Percentiles rank a stretch among this genome's conserved stretches.
These are phyloP conservation scores for Aspergillus brunneoviolaceus DNA, from an alignment of 2,329 filamentous ascomycete genomes.

Conservation along the genomic window DNA sequence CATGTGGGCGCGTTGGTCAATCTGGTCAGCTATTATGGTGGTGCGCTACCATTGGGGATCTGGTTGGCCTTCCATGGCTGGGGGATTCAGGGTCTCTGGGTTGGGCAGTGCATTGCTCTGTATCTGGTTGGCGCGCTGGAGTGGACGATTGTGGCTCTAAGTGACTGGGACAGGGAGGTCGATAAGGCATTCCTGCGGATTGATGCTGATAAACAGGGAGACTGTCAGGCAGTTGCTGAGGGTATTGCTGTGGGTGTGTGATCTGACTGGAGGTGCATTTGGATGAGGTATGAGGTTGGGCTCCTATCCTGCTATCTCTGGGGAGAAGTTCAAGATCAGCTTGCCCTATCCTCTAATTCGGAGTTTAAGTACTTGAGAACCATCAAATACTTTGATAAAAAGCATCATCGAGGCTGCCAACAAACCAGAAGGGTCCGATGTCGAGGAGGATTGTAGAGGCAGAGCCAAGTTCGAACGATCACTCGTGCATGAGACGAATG, in stretches of 20 bases:
- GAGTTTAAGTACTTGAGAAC: too few relatives aligned
- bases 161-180: constrained; percentile 75
- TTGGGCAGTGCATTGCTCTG: constrained; percentile 77
- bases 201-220: constrained; percentile 48
- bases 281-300: neutral
- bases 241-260: constrained; percentile 6
- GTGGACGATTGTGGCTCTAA: constrained; percentile 75
- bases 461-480: too few relatives aligned
- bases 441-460: too few relatives aligned
- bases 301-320: neutral
- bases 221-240: constrained; percentile 15
- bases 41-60: constrained; percentile 76
- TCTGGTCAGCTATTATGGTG: constrained; percentile 78
- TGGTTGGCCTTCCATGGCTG: constrained; percentile 84
- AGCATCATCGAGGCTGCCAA: too few relatives aligned
- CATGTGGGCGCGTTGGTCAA: constrained; percentile 83
- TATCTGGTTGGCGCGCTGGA: constrained; percentile 77
- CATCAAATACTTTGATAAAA: too few relatives aligned
- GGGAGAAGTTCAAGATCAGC: too few relatives aligned
- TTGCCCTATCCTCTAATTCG: too few relatives aligned
- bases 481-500: too few relatives aligned
- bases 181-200: constrained; percentile 69
- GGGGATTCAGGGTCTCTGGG: constrained; percentile 77
- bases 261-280: neutral
- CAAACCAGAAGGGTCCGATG: too few relatives aligned